phyloP scores from a whole-genome alignment of 352 stramenopile species.

The Peronospora destructor region DNA sequence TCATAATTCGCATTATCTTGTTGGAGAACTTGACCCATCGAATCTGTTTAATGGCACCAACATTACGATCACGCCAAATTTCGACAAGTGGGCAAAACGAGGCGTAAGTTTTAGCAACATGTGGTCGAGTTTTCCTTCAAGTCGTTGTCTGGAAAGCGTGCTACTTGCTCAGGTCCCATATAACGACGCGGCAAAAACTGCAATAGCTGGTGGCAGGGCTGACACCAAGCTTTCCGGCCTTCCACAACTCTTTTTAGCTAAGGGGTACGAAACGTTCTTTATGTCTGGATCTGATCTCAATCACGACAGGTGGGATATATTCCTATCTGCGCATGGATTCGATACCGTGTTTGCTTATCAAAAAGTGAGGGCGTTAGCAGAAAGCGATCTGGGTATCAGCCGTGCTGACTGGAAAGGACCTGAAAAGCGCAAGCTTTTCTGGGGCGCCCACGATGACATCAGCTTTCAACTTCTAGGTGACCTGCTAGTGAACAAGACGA shows the following conservation, averaged over 20 bases:
- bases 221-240: constrained; percentile 26
- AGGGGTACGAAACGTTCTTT: constrained; percentile 40
- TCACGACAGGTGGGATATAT: constrained; percentile 38
- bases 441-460: constrained; percentile 45
- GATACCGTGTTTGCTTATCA: constrained; percentile 23
- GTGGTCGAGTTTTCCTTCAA: constrained; percentile 44
- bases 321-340: constrained; percentile 39
- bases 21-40: constrained; percentile 25
- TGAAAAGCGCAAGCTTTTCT: constrained; percentile 8
- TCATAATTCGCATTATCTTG: constrained; percentile 38
- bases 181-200: constrained; percentile 23
- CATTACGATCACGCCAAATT: constrained; percentile 30
- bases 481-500: constrained; percentile 31
- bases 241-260: constrained; percentile 37
- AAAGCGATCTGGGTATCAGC: constrained; percentile 23
- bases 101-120: constrained; percentile 41
- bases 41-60: constrained; percentile 25
- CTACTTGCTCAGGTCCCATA: constrained; percentile 40
- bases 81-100: constrained; percentile 37
- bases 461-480: constrained; percentile 34
- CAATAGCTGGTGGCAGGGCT: constrained; percentile 14
- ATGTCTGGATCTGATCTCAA: constrained; percentile 25
- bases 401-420: constrained; percentile 20
- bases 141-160: constrained; percentile 39
- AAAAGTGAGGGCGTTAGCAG: constrained; percentile 23